These are phyloP conservation scores for Pseudogymnoascus sp. DNA, from an alignment of 2,329 filamentous ascomycete species.

Conservation along the genomic window DNA sequence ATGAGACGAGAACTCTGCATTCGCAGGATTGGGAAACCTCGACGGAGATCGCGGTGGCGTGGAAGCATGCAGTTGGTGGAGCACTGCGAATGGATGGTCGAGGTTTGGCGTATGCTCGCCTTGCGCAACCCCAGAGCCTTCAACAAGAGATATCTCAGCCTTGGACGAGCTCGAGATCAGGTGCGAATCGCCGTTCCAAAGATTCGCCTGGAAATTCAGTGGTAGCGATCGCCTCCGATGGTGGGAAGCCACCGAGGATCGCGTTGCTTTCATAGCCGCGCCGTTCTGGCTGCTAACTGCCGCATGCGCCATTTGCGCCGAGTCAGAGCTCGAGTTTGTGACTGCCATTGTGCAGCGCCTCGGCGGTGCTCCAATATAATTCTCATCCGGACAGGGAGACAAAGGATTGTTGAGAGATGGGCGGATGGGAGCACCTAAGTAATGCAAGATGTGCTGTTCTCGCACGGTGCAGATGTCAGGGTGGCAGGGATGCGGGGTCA, in stretches of 20 bases:
- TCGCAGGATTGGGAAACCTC: not conserved
- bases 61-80: conserved; percentile 3
- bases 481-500: conserved; percentile 6
- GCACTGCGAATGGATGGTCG: not conserved
- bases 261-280: conserved; percentile 6
- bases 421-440: conserved; percentile 5
- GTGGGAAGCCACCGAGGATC: conserved; percentile 6
- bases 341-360: conserved; percentile 8
- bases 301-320: conserved; percentile 9
- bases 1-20: conserved; percentile 30
- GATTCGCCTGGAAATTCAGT: conserved; percentile 1
- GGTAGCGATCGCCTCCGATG: conserved; percentile 6
- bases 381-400: conserved; percentile 6
- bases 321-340: conserved; percentile 8
- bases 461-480: conserved; percentile 2
- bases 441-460: conserved; percentile 9
- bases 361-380: conserved; percentile 8
- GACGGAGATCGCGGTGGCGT: conserved; percentile 6
- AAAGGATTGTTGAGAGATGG: conserved; percentile 8
- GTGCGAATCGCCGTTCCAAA: not conserved
- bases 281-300: not conserved
- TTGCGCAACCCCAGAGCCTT: conserved; percentile 5
- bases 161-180: not conserved
- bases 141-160: conserved; percentile 4
- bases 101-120: not conserved